Base-by-base conservation (phyloP, 129 eudicot genomes). In the Logfia minima region DNA sequence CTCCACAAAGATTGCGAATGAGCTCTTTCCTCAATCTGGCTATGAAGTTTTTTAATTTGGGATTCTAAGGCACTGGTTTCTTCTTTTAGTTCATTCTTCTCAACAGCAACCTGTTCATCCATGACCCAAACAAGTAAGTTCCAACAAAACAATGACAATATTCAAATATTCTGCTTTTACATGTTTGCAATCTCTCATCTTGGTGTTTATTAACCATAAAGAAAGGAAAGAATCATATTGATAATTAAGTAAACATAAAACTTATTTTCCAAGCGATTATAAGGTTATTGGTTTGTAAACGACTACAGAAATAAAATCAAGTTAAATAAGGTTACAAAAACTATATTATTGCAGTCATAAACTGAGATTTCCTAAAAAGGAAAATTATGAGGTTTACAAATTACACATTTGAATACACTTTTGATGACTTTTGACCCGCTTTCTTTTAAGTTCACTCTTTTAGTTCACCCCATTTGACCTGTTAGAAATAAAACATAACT, bases 51-150 rank as follows among this genome's bases (percentile, higher is more conserved):
- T 85, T 78, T 78, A 19, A 92, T 83, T 75, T 90, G 92, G 28
- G 74, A 83, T 70, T 90, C 93, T 16, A 88, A 66, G 37, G 81
- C 77, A 65, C 63, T 79, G 21, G 86, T 90, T 68, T 92, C 98
- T 55, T 92, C 98, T 68, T 72, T 67, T 34, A 92, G 82, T 79
- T 92, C 98, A 24, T 90, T 77, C 83, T 68, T 90, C 82, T 92
- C 98, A 8, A 58, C 48, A 24, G 84, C 82, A 28, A 88, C 83
- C 96, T 92, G 83, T 80, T 60, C 79, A 87, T 73, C 64, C 71
- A 56, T 75, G 59, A 66, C 32, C 14, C 51, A 56, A 41, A 69
- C 1, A 56, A 68, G 26, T 43, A 70, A 28, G 45, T 59, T 5
- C 22, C 23, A 32, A 56, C 31, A 18, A 68, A n/a, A 76, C 14